These are phyloP conservation scores for Microcyclospora tardicrescens DNA, from an alignment of 2,329 filamentous ascomycete species.

Conservation along the genomic window DNA sequence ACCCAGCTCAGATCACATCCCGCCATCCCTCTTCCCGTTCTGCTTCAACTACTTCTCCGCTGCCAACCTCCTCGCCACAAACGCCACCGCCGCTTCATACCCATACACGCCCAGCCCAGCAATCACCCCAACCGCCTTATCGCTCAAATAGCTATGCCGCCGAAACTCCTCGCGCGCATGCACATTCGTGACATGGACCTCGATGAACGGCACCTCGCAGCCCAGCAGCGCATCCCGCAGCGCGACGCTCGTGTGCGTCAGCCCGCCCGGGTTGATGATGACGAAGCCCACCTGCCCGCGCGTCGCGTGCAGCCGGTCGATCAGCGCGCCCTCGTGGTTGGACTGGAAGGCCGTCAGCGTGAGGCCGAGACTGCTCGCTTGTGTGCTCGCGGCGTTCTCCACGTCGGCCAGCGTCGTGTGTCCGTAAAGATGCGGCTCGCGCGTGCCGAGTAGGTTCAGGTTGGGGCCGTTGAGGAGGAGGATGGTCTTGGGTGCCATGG, in stretches of 20 bases:
- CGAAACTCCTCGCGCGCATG: constrained; percentile 58
- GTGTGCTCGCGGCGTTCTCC: constrained; percentile 34
- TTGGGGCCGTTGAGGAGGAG: constrained; percentile 42
- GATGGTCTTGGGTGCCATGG: constrained; percentile 4
- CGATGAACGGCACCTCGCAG: constrained; percentile 59
- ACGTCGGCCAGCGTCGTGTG: constrained; percentile 54
- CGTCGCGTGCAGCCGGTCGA: constrained; percentile 61
- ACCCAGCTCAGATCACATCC: too few relatives aligned
- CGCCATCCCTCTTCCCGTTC: too few relatives aligned
- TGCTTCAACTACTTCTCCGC: background rate
- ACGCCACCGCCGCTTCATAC: constrained; percentile 35
- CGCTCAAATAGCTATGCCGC: constrained; percentile 57
- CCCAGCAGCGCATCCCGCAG: constrained; percentile 61
- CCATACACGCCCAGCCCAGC: constrained; percentile 47
- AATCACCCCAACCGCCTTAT: constrained; percentile 63
- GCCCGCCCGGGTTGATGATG: constrained; percentile 63
- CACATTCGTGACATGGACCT: constrained; percentile 66
- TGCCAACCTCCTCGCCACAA: constrained; percentile 20
- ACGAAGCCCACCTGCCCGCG: constrained; percentile 48
- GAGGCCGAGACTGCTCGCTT: constrained; percentile 38
- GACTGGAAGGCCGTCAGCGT: constrained; percentile 54
- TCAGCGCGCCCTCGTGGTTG: constrained; percentile 63
- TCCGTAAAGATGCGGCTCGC: constrained; percentile 64
- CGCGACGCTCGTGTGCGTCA: constrained; percentile 64
- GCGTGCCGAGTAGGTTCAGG: constrained; percentile 63